Conservation (phyloP, 1,284 basidiomycete species). For the Stygiomarasmius scandens region DNA sequence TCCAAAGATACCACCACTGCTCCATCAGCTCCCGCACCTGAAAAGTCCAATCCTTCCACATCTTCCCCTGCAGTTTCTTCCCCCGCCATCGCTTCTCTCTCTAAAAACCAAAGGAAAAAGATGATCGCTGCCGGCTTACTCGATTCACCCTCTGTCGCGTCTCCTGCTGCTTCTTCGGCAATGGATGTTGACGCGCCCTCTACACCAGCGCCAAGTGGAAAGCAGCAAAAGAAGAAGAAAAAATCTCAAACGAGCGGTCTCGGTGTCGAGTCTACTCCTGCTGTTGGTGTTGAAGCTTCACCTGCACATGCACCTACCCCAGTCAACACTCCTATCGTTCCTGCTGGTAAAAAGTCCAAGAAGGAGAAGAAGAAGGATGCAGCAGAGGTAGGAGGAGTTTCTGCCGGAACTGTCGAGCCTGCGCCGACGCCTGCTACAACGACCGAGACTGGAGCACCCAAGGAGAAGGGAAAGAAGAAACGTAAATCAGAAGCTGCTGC, state of each 20-base stretch:
- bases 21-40: neutral
- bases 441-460: neutral
- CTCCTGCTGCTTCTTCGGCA: neutral
- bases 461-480: conserved; percentile 11
- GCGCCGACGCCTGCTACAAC: neutral
- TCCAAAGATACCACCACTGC: neutral
- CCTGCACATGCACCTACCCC: conserved; percentile 1
- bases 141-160: neutral
- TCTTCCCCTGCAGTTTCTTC: neutral
- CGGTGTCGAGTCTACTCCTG: neutral
- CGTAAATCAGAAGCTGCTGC: conserved; percentile 1
- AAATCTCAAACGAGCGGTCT: neutral
- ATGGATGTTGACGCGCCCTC: neutral
- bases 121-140: neutral
- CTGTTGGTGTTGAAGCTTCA: neutral
- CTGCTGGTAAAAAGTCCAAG: conserved; percentile 4
- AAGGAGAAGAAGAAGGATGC: conserved; percentile 10
- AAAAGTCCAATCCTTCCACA: neutral
- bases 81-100: neutral
- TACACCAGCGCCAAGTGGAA: neutral
- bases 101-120: neutral
- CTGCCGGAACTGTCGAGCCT: neutral
- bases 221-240: conserved; percentile 8
- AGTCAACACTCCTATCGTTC: conserved; percentile 2
- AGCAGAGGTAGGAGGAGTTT: neutral